A percentile compares a stretch with the other conserved stretches of the same genome.
Evolutionary conservation across 495 filamentous ascomycete genomes (phyloP).

Genomic region (Beverwykella pulmonaria): DNA sequence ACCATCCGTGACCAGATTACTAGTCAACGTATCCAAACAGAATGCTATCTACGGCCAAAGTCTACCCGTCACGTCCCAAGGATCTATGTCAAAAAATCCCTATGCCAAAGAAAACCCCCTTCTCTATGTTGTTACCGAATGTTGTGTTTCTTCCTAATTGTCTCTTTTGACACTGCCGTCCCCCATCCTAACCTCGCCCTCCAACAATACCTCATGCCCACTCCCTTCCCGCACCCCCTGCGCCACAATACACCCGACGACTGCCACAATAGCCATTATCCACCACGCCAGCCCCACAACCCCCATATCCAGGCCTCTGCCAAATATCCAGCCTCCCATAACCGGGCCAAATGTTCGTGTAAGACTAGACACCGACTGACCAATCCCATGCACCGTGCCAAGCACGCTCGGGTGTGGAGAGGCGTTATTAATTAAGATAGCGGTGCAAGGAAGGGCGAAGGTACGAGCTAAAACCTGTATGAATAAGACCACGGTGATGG

Average conservation of each 20-base stretch:
- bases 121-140: too few relatives aligned
- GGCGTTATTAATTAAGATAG: constrained; percentile 71
- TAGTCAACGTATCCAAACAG: too few relatives aligned
- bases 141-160: neutral
- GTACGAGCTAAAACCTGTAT: constrained; percentile 73
- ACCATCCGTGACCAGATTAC: too few relatives aligned
- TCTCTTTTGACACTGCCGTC: neutral
- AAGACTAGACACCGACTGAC: constrained; percentile 62
- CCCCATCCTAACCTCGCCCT: constrained; percentile 39
- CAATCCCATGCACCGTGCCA: constrained; percentile 71
- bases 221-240: constrained; percentile 71
- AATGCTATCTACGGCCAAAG: too few relatives aligned
- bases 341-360: constrained; percentile 68
- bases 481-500: constrained; percentile 64
- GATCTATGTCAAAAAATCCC: too few relatives aligned
- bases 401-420: constrained; percentile 64
- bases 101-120: too few relatives aligned
- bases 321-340: constrained; percentile 65
- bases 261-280: constrained; percentile 63
- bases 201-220: constrained; percentile 48
- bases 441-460: constrained; percentile 67
- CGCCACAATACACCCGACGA: constrained; percentile 62
- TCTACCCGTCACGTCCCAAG: too few relatives aligned
- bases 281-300: constrained; percentile 74
- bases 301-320: constrained; percentile 64